Evolutionary conservation across 805 yeast species (phyloP).

Genomic region (Cyberlindnera maritima): DNA sequence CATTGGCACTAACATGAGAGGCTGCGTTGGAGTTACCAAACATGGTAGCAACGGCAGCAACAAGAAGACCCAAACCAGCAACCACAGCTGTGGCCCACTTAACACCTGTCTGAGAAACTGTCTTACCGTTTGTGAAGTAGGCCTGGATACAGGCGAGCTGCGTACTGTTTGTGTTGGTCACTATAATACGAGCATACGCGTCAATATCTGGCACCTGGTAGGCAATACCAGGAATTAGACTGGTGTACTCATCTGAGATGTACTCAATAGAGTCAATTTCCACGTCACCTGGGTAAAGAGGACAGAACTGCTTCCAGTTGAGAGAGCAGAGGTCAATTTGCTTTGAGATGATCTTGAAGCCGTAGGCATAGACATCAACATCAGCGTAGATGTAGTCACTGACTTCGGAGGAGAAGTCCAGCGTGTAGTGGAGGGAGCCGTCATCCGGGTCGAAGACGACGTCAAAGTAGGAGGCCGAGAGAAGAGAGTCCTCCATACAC

Average conservation of each 20-base stretch:
- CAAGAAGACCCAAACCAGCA: slow-evolving; percentile 82
- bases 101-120: slow-evolving; percentile 92
- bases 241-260: slow-evolving; percentile 45
- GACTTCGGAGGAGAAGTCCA: slow-evolving; percentile 68
- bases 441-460: slow-evolving; percentile 75
- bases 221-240: slow-evolving; percentile 78
- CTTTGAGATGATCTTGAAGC: slow-evolving; percentile 63
- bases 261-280: slow-evolving; percentile 72
- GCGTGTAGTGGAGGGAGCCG: slow-evolving; percentile 61
- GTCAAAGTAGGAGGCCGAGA: slow-evolving; percentile 71
- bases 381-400: slow-evolving; percentile 65
- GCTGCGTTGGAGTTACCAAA: slow-evolving; percentile 90
- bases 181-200: slow-evolving; percentile 70
- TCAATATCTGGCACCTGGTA: slow-evolving; percentile 91
- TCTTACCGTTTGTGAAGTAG: slow-evolving; percentile 77
- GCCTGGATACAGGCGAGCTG: slow-evolving; percentile 93
- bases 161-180: slow-evolving; percentile 52
- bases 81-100: slow-evolving; percentile 93
- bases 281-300: slow-evolving; percentile 77
- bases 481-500: slow-evolving; percentile 74
- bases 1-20: slow-evolving; percentile 82
- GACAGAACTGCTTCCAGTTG: slow-evolving; percentile 86
- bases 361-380: slow-evolving; percentile 80
- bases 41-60: slow-evolving; percentile 78
- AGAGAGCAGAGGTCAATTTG: slow-evolving; percentile 58